A percentile compares a stretch with the other conserved stretches of the same genome.
Evolutionary conservation across 2,329 filamentous ascomycete species (phyloP).

Genomic region (Hymenoscyphus linearis): DNA sequence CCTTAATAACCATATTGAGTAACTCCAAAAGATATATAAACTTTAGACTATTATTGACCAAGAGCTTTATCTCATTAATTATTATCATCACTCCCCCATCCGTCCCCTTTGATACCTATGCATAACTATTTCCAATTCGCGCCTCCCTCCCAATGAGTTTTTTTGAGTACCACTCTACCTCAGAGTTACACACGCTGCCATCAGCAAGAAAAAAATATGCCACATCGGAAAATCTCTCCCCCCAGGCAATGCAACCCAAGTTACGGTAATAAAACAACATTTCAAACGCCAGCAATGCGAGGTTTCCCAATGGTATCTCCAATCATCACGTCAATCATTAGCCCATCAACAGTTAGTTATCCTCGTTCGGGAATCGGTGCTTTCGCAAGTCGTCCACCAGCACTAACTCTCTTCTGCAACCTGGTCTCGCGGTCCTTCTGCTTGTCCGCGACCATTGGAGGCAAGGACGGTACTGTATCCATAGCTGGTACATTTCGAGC

Average conservation of each 20-base stretch:
- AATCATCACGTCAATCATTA: slow-evolving; percentile 27
- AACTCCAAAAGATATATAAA: not conserved
- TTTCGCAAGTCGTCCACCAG: slow-evolving; percentile 63
- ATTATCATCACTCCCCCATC: slow-evolving; percentile 1
- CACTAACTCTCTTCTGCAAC: slow-evolving; percentile 74
- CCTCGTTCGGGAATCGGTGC: slow-evolving; percentile 29
- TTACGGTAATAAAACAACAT: slow-evolving; percentile 11
- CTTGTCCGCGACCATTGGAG: slow-evolving; percentile 48
- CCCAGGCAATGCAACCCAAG: slow-evolving; percentile 16
- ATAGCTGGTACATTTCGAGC: slow-evolving; percentile 38
- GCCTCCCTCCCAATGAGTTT: not conserved
- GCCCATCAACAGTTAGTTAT: slow-evolving; percentile 9
- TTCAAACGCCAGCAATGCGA: slow-evolving; percentile 30
- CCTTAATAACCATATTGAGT: no score
- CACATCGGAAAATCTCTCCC: slow-evolving; percentile 4
- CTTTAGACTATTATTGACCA: not conserved
- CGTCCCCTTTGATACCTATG: not conserved
- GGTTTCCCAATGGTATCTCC: slow-evolving; percentile 30
- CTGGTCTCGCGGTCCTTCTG: slow-evolving; percentile 61
- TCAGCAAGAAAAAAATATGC: not conserved
- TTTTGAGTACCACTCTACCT: not conserved
- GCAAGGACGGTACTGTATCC: slow-evolving; percentile 59
- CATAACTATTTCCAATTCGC: slow-evolving; percentile 8
- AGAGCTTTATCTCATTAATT: not conserved
- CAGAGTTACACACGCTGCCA: not conserved